phyloP scores from a whole-genome alignment of 371 early-diverging fungal species.

The Sanchytrium tribonematis region DNA sequence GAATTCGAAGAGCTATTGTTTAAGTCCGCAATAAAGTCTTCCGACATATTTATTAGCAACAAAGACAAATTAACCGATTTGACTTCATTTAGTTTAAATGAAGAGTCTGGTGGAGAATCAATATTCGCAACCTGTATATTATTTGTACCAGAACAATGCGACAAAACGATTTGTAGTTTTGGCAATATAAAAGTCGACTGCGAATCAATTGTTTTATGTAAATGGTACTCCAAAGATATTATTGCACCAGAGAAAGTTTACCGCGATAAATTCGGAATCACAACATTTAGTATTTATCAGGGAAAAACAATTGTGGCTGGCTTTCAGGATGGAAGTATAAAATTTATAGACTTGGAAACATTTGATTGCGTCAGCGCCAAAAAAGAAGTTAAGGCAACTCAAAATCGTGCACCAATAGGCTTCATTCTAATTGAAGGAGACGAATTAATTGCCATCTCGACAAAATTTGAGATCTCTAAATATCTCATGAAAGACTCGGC shows the following conservation, averaged over 20 bases:
- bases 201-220: background rate
- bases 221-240: background rate
- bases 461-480: too few relatives aligned
- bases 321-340: background rate
- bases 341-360: background rate
- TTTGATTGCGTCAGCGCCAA: too few relatives aligned
- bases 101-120: background rate
- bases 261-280: background rate
- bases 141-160: background rate
- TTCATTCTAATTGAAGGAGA: too few relatives aligned
- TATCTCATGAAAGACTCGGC: too few relatives aligned
- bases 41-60: background rate
- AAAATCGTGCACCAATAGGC: too few relatives aligned
- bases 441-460: too few relatives aligned
- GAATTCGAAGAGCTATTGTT: background rate
- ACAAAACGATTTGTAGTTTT: background rate
- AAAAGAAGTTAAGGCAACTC: too few relatives aligned
- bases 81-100: background rate
- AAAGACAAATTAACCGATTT: background rate
- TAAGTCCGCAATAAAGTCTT: background rate
- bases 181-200: background rate
- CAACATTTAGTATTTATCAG: background rate
- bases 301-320: background rate
- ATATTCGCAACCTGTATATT: background rate
- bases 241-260: background rate